Conservation (phyloP, 1,284 basidiomycete species). For the Cutaneotrichosporon daszewskae region DNA sequence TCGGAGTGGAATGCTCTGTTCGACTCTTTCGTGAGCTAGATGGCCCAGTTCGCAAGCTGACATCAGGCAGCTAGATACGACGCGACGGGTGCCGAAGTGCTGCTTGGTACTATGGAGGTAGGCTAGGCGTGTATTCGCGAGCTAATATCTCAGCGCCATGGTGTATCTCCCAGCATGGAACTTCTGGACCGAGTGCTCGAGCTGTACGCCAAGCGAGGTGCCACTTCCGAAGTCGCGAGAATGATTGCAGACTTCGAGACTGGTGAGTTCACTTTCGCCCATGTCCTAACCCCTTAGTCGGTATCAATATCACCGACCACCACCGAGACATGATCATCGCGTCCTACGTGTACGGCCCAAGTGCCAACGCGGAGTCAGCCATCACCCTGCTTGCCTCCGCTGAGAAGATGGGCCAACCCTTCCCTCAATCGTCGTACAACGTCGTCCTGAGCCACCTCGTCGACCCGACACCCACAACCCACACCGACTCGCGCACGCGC, state of each 20-base stretch:
- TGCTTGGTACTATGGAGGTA: conserved; percentile 19
- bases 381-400: conserved; percentile 37
- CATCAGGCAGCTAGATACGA: conserved; percentile 7
- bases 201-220: conserved; percentile 20
- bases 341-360: conserved; percentile 20
- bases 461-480: conserved; percentile 12
- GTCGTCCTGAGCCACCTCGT: conserved; percentile 41
- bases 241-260: conserved; percentile 19
- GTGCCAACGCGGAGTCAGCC: conserved; percentile 29
- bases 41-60: background rate
- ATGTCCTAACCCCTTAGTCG: conserved; percentile 14
- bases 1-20: conserved; percentile 37
- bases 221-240: conserved; percentile 20
- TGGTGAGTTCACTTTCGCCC: conserved; percentile 9
- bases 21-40: conserved; percentile 33
- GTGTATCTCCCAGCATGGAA: conserved; percentile 4
- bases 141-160: conserved; percentile 14
- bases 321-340: conserved; percentile 31
- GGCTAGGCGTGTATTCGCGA: too few species aligned
- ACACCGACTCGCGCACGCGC: conserved; percentile 27
- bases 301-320: conserved; percentile 11
- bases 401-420: conserved; percentile 39
- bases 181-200: conserved; percentile 18
- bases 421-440: conserved; percentile 46
- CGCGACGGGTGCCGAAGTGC: conserved; percentile 11